phyloP scores from a whole-genome alignment of 2,329 filamentous ascomycete genomes.

The Penicillium occitanis region DNA sequence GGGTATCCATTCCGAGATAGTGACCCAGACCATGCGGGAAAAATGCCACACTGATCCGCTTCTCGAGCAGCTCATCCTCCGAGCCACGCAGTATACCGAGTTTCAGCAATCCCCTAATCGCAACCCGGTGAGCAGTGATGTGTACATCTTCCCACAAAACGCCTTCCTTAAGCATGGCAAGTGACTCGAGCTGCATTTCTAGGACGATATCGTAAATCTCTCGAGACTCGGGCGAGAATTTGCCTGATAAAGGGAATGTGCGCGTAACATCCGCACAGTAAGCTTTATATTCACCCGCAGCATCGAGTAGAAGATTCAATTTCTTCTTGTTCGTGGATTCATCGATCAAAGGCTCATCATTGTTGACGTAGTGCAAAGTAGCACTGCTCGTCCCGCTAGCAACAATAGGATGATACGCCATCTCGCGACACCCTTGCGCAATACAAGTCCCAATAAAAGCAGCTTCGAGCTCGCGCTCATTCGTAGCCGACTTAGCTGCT shows the following conservation, averaged over 20 bases:
- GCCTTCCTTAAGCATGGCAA: conserved; percentile 67
- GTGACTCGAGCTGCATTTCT: conserved; percentile 76
- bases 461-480: conserved; percentile 82
- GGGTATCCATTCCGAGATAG: conserved; percentile 89
- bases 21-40: conserved; percentile 90
- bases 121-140: conserved; percentile 68
- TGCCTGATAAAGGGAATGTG: conserved; percentile 74
- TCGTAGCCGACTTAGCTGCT: conserved; percentile 61
- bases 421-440: conserved; percentile 67
- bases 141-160: conserved; percentile 71
- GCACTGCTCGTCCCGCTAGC: conserved; percentile 79
- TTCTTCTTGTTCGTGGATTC: conserved; percentile 43
- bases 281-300: conserved; percentile 78
- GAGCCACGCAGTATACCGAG: conserved; percentile 69
- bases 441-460: conserved; percentile 73
- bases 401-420: conserved; percentile 88
- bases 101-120: conserved; percentile 66
- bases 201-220: conserved; percentile 76
- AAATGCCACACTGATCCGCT: conserved; percentile 82
- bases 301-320: conserved; percentile 79
- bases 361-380: conserved; percentile 82
- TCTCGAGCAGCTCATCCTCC: conserved; percentile 71
- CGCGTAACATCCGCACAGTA: conserved; percentile 91
- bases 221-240: conserved; percentile 66
- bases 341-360: conserved; percentile 69